Conservation (phyloP, 441 rosid species). For the Jatropha multifida region DNA sequence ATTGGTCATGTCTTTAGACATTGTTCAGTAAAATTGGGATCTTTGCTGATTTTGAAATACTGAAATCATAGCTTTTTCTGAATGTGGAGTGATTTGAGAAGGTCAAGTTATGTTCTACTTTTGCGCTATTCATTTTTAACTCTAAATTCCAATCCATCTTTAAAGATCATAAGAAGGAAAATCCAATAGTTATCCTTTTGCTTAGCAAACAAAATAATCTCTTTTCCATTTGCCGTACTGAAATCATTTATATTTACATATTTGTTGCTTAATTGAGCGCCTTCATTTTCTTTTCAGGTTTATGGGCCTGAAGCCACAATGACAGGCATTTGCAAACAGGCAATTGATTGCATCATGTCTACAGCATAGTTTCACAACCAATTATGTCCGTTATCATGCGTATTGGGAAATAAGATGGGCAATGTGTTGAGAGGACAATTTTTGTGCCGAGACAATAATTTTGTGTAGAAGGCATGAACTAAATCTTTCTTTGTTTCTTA, state of each 20-base stretch:
- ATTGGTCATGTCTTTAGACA: not conserved
- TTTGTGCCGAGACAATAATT: slow-evolving; percentile 1
- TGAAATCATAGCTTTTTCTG: not conserved
- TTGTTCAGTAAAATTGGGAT: slow-evolving; percentile 1
- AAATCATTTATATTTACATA: not conserved
- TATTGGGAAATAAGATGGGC: slow-evolving; percentile 4
- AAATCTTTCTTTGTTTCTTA: not conserved
- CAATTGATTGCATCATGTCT: slow-evolving; percentile 76
- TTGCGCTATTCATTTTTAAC: too few species aligned
- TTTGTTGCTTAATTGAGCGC: not conserved
- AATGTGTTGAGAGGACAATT: not conserved
- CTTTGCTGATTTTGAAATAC: not conserved
- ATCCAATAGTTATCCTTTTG: not conserved
- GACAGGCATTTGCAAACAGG: slow-evolving; percentile 88
- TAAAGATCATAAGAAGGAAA: not conserved
- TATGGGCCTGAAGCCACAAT: slow-evolving; percentile 89
- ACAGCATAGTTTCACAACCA: slow-evolving; percentile 31
- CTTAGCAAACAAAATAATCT: not conserved
- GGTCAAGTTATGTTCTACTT: too few species aligned
- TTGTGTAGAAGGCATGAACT: not conserved
- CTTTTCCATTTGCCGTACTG: not conserved
- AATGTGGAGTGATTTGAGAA: not conserved
- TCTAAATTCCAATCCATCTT: too few species aligned
- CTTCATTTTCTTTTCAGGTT: slow-evolving; percentile 41
- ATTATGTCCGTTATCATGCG: not conserved